Percentiles rank a stretch among this genome's conserved stretches.
These are phyloP conservation scores for Heterobasidion occidentale DNA, from an alignment of 1,284 basidiomycete genomes.

Conservation along the genomic window DNA sequence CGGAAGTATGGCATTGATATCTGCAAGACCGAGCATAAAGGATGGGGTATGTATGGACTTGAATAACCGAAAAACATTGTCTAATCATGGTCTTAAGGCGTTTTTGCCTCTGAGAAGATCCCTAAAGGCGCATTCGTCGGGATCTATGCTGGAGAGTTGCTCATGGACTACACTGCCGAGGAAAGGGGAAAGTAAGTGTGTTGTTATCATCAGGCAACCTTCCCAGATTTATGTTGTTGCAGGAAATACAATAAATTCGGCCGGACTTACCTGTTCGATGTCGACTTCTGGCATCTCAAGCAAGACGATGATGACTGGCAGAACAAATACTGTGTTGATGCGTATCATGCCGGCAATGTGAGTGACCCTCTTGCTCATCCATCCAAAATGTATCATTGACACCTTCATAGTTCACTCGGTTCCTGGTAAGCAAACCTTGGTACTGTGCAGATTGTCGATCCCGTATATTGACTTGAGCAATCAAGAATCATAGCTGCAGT, in stretches of 20 bases:
- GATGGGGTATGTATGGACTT: conserved; percentile 58
- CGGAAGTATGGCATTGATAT: conserved; percentile 57
- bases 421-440: conserved; percentile 38
- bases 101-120: conserved; percentile 62
- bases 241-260: conserved; percentile 74
- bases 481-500: conserved; percentile 83
- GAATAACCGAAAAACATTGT: not conserved
- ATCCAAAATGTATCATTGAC: conserved; percentile 8
- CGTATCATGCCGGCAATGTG: conserved; percentile 83
- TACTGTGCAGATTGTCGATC: no score
- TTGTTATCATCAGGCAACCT: not conserved
- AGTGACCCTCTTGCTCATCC: conserved; percentile 23
- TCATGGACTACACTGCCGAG: conserved; percentile 63
- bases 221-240: conserved; percentile 6
- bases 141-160: conserved; percentile 78
- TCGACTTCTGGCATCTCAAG: conserved; percentile 69
- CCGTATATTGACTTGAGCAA: not conserved
- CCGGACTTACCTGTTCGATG: conserved; percentile 78
- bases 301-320: conserved; percentile 27
- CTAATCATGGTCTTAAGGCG: conserved; percentile 33
- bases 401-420: conserved; percentile 53
- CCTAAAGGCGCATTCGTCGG: conserved; percentile 69
- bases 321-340: conserved; percentile 60
- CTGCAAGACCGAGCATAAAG: conserved; percentile 64
- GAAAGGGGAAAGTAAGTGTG: conserved; percentile 53